Evolutionary conservation across 176 grass and related monocot species (phyloP).

Genomic region (Saccharum officinarum): DNA sequence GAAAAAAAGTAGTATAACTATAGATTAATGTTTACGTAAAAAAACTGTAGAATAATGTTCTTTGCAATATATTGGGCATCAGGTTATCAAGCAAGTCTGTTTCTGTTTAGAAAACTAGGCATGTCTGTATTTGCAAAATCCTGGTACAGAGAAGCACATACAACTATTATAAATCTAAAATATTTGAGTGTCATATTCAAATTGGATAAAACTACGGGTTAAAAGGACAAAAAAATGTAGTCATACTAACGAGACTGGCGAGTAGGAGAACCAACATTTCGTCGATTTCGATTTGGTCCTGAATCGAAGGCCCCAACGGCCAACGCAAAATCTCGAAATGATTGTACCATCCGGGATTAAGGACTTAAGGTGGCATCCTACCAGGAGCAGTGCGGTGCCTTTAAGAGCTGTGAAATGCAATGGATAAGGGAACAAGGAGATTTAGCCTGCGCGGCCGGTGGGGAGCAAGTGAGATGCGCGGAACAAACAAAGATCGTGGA

Average conservation of each 20-base stretch:
- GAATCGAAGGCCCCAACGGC: neutral
- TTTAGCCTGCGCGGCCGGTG: neutral
- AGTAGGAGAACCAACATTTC: neutral
- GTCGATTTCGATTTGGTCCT: neutral
- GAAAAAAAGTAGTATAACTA: neutral
- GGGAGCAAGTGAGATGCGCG: neutral
- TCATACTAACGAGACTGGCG: neutral
- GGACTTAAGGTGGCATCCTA: neutral
- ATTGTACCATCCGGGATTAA: neutral
- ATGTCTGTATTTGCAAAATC: conserved; percentile 2
- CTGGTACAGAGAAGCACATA: neutral
- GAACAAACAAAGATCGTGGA: neutral
- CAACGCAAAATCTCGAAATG: neutral
- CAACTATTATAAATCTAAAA: neutral
- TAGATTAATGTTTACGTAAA: neutral
- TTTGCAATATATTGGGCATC: neutral
- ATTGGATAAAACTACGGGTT: neutral
- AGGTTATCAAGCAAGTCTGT: neutral
- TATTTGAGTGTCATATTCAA: neutral
- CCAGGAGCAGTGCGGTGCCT: neutral
- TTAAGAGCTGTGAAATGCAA: neutral
- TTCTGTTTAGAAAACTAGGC: neutral
- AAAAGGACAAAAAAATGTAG: too few species aligned
- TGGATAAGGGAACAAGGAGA: neutral
- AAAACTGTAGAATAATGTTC: neutral